A percentile compares a stretch with the other conserved stretches of the same genome.
Conservation (phyloP, 495 filamentous ascomycete species). For the Podospora australis region DNA sequence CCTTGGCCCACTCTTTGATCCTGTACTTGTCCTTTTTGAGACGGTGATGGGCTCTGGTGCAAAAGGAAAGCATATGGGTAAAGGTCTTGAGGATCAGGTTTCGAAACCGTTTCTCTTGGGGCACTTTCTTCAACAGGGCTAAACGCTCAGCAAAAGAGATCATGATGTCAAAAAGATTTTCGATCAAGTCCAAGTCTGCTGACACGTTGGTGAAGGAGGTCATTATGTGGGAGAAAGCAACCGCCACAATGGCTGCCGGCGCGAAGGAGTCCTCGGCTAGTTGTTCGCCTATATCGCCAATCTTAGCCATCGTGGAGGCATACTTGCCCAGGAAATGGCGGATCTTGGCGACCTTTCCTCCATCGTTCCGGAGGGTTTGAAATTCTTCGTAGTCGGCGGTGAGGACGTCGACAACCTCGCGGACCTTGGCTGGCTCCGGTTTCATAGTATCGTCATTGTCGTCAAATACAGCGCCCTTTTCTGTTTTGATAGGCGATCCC, state of each 20-base stretch:
- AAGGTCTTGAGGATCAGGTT: conserved; percentile 4
- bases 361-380: not conserved
- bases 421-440: not conserved
- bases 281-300: not conserved
- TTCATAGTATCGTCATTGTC: not conserved
- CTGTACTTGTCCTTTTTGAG: conserved; percentile 4
- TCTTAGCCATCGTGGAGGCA: not conserved
- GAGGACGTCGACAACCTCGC: not conserved
- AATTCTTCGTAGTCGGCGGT: not conserved
- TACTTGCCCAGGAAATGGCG: not conserved
- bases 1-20: conserved; percentile 2
- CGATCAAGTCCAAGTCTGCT: not conserved
- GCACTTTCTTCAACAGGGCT: not conserved
- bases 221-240: conserved; percentile 2
- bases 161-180: conserved; percentile 4
- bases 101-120: not conserved
- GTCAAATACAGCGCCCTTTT: not conserved
- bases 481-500: not conserved
- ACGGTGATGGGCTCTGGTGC: not conserved
- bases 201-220: conserved; percentile 2
- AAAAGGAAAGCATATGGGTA: conserved; percentile 1
- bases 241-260: not conserved
- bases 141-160: conserved; percentile 1
- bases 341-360: not conserved
- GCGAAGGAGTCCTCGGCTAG: not conserved